Evolutionary conservation across 768 basidiomycete species (phyloP).

Genomic region (Pisolithus sp.): DNA sequence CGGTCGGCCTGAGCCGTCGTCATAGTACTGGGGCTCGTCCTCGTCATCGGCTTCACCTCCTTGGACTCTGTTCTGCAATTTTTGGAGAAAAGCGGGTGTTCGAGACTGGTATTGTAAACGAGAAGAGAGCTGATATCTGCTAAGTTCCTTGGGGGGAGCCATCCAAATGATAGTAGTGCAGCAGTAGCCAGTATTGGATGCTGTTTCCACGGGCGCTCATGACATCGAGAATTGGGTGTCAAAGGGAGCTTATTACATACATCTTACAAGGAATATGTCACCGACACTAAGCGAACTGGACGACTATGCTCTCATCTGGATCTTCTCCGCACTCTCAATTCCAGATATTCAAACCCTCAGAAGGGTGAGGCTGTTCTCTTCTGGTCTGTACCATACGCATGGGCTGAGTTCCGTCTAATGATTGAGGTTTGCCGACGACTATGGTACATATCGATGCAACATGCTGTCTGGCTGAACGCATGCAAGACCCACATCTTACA

Average conservation of each 20-base stretch:
- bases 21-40: constrained; percentile 49
- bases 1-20: constrained; percentile 61
- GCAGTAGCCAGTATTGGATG: background rate
- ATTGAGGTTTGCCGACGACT: constrained; percentile 48
- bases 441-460: constrained; percentile 36
- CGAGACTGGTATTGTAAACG: constrained; percentile 56
- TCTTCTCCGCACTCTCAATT: constrained; percentile 32
- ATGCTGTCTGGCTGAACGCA: constrained; percentile 52
- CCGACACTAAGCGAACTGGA: constrained; percentile 20
- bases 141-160: constrained; percentile 54
- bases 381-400: background rate
- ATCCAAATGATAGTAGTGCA: constrained; percentile 10
- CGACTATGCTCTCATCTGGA: constrained; percentile 33
- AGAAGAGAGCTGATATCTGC: constrained; percentile 64
- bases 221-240: too few relatives aligned
- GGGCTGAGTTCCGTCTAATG: background rate
- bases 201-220: too few relatives aligned
- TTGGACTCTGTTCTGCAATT: constrained; percentile 55
- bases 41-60: constrained; percentile 47
- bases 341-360: constrained; percentile 37
- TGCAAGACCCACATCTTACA: constrained; percentile 38
- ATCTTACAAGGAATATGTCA: constrained; percentile 8
- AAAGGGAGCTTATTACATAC: too few relatives aligned
- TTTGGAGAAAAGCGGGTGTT: constrained; percentile 60
- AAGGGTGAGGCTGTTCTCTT: constrained; percentile 28